A percentile compares a stretch with the other conserved stretches of the same genome.
These are phyloP conservation scores for Pelargonium australe DNA, from an alignment of 441 rosid genomes.

Conservation along the genomic window DNA sequence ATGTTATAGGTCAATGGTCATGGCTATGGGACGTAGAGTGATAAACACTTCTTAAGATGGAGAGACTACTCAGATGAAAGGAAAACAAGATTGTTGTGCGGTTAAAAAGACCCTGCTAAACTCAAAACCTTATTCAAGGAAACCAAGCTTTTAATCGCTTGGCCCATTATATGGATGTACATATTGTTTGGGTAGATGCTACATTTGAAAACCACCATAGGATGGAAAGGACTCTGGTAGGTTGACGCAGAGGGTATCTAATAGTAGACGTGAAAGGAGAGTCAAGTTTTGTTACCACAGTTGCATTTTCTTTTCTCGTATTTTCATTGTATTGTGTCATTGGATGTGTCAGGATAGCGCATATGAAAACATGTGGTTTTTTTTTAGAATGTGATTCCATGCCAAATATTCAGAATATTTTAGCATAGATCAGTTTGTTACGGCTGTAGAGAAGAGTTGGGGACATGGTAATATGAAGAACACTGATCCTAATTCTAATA, in stretches of 20 bases:
- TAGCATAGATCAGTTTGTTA: neutral
- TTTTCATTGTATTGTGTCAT: neutral
- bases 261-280: neutral
- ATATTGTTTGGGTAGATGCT: neutral
- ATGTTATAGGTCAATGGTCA: neutral
- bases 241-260: neutral
- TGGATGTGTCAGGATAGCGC: neutral
- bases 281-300: too few species aligned
- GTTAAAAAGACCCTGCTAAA: neutral
- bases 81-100: neutral
- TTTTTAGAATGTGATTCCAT: neutral
- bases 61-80: neutral
- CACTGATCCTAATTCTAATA: neutral
- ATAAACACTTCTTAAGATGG: neutral
- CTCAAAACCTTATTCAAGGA: too few species aligned
- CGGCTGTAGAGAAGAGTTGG: neutral
- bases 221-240: neutral
- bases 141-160: too few species aligned
- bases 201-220: neutral
- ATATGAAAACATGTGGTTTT: neutral
- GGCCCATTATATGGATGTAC: neutral
- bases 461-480: neutral
- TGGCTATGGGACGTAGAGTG: neutral
- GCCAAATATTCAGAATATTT: neutral
- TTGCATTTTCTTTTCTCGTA: neutral